Evolutionary conservation across 192 early-diverging fungal species (phyloP), one percentile per base, ranked within the genome.

Genomic region (Paraglomus brasilianum): DNA sequence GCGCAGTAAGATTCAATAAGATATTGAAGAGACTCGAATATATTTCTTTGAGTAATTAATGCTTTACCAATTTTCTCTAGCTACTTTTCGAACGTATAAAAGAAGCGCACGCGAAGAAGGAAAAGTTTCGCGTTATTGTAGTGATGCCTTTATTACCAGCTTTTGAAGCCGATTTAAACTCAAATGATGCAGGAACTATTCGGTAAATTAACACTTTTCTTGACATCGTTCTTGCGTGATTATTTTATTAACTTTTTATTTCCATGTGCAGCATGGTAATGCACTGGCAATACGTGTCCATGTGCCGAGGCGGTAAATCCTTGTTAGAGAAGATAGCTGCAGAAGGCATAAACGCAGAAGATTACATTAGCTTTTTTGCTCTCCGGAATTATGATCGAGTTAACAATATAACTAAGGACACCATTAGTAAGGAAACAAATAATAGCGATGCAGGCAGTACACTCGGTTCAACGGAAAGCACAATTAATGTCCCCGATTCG

Each of bases 71-170:
- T 55, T 74, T 81, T 65, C 66, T 64, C 0, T 79, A 87, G 67
- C 88, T 87, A 2, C 68, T 95, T 17, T 86, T 90, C 5, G 84
- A 92, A 44, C 84, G 93, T 8, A 88, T 95, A 53, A 84, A 83
- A 61, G 78, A 81, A 15, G 93, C 93, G 1, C 89, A 91, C 66
- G n/a, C 76, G 19, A 77, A 82, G 8, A 60, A 69, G n/a, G 83
- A 89, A 40, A 88, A 85, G 51, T 94, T 91, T 83, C 82, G 84
- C 13, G 84, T 91, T 36, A 89, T 91, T 56, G 83, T 95, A 36
- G 68, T 92, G 10, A 92, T 95, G 70, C 93, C 93, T 4, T 76
- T 93, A 45, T 85, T 91, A 72, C 93, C 93, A 5, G 92, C 89
- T 8, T 95, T 95, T 59, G 86, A 89, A 63, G 92, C 89, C 19